Evolutionary conservation across 805 yeast species (phyloP).

Genomic region (Zygosaccharomyces lentus): DNA sequence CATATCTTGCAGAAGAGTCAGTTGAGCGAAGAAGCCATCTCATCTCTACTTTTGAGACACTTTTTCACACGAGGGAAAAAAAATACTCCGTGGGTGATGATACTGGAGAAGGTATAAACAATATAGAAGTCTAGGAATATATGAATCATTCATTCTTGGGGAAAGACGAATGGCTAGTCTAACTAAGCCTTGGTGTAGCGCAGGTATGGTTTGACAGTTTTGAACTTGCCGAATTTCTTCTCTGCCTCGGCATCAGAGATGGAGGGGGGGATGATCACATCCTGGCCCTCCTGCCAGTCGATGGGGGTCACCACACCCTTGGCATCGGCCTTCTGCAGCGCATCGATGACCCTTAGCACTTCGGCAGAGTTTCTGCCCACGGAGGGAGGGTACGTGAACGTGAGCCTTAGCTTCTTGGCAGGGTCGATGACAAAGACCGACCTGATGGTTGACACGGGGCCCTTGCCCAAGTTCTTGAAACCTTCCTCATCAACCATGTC

Average conservation of each 20-base stretch:
- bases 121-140: background rate
- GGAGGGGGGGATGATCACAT: slow-evolving; percentile 87
- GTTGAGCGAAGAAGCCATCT: background rate
- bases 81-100: slow-evolving; percentile 1
- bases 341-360: slow-evolving; percentile 84
- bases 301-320: slow-evolving; percentile 85
- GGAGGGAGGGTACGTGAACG: slow-evolving; percentile 87
- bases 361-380: slow-evolving; percentile 93
- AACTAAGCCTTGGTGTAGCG: slow-evolving; percentile 53
- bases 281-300: slow-evolving; percentile 86
- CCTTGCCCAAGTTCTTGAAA: slow-evolving; percentile 65
- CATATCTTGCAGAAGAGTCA: background rate
- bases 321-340: slow-evolving; percentile 80
- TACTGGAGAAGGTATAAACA: background rate
- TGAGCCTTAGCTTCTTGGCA: slow-evolving; percentile 77
- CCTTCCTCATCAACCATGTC: slow-evolving; percentile 89
- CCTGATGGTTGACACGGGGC: slow-evolving; percentile 82
- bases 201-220: slow-evolving; percentile 84
- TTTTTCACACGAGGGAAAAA: background rate
- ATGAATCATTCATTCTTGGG: background rate
- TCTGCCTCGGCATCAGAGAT: slow-evolving; percentile 75
- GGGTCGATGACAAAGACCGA: slow-evolving; percentile 92
- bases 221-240: slow-evolving; percentile 81
- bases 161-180: background rate
- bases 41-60: slow-evolving; percentile 1